Evolutionary conservation across 345 rosid species (phyloP).

Genomic region (Toxicodendron radicans): DNA sequence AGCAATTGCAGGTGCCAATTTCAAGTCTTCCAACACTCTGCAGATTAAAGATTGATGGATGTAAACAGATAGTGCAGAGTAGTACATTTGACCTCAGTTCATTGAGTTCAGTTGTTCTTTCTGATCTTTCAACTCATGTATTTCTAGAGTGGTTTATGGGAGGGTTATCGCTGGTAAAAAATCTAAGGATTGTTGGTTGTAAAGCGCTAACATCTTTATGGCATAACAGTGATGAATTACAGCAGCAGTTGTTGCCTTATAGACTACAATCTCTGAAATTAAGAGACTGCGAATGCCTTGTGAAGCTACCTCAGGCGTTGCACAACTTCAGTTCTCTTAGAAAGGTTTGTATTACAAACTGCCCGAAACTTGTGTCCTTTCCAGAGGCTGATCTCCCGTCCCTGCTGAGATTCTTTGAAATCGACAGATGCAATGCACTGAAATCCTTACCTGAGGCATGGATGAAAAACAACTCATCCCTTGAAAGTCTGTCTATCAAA

Average conservation of each 20-base stretch:
- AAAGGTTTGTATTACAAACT: constrained; percentile 1
- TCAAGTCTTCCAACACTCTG: neutral
- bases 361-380: constrained; percentile 6
- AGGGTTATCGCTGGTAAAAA: neutral
- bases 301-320: constrained; percentile 8
- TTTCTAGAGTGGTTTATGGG: neutral
- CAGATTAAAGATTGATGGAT: neutral
- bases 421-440: neutral
- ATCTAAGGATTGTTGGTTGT: neutral
- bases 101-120: neutral
- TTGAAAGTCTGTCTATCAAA: neutral
- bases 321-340: neutral
- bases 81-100: neutral
- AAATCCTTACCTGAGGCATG: neutral
- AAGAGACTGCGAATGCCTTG: neutral
- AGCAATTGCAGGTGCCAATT: constrained; percentile 2
- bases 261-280: constrained; percentile 4
- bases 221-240: neutral
- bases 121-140: neutral
- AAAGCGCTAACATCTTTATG: neutral
- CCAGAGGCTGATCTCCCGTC: constrained; percentile 7
- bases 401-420: neutral
- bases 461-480: neutral
- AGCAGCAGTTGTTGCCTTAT: neutral
- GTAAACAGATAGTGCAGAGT: neutral